Percentiles rank a stretch among this genome's conserved stretches.
Conservation (phyloP, 345 rosid genomes). For the Citrus unshiu region DNA sequence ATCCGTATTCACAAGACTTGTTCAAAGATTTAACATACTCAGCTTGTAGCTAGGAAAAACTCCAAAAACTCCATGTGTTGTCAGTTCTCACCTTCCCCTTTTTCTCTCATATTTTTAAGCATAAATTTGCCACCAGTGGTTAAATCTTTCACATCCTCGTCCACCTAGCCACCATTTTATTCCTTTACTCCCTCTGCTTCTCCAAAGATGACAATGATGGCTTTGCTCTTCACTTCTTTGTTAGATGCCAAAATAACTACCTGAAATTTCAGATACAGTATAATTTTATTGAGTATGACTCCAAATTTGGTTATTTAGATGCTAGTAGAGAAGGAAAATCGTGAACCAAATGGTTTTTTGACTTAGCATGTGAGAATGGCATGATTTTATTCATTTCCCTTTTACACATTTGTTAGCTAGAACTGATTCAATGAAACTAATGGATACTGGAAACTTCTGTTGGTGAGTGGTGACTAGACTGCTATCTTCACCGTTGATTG, state of each 20-base stretch:
- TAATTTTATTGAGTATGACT: too few relatives aligned
- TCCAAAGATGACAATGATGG: neutral
- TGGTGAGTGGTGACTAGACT: neutral
- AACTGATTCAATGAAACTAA: neutral
- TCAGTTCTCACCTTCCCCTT: neutral
- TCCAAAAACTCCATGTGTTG: neutral
- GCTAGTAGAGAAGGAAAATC: neutral
- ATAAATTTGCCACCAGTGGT: neutral
- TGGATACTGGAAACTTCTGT: neutral
- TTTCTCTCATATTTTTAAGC: neutral
- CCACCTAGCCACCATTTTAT: neutral
- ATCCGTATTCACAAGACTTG: neutral
- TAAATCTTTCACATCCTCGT: neutral
- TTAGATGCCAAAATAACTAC: too few relatives aligned
- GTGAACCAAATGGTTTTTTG: neutral
- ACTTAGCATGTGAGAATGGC: neutral
- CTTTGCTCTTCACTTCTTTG: neutral
- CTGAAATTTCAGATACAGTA: too few relatives aligned
- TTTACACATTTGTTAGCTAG: neutral
- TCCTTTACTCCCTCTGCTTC: neutral
- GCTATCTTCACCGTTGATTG: neutral
- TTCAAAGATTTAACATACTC: neutral
- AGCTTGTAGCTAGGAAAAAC: neutral
- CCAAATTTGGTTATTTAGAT: too few relatives aligned
- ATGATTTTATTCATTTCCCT: neutral